Conservation (phyloP, 1,284 basidiomycete genomes). For the Hymenochaete sp. region DNA sequence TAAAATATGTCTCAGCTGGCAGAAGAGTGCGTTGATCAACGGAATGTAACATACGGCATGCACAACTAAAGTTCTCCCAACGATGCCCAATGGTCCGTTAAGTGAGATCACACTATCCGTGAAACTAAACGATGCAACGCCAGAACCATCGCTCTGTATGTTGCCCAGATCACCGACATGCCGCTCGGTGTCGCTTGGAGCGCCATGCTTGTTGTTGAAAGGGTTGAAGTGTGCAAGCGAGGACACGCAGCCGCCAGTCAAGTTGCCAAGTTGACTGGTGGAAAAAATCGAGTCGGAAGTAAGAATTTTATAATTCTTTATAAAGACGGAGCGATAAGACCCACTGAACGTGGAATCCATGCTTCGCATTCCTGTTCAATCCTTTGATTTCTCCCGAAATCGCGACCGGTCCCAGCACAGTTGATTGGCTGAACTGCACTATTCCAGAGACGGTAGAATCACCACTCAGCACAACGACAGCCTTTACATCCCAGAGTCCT, state of each 20-base stretch:
- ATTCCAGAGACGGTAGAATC: slow-evolving; percentile 52
- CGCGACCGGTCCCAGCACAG: slow-evolving; percentile 44
- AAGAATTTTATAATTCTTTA: background rate
- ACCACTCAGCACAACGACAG: slow-evolving; percentile 59
- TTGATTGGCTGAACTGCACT: slow-evolving; percentile 56
- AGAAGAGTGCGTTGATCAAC: background rate
- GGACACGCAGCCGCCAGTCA: slow-evolving; percentile 58
- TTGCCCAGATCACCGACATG: slow-evolving; percentile 79
- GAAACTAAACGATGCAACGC: slow-evolving; percentile 51
- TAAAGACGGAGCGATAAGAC: slow-evolving; percentile 23
- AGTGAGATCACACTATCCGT: slow-evolving; percentile 57
- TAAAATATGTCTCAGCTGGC: background rate
- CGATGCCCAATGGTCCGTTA: slow-evolving; percentile 59
- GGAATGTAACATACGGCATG: slow-evolving; percentile 42
- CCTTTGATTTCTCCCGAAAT: slow-evolving; percentile 55
- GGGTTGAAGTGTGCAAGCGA: slow-evolving; percentile 77
- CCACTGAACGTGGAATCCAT: slow-evolving; percentile 76
- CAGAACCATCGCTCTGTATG: slow-evolving; percentile 52
- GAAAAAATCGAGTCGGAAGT: background rate
- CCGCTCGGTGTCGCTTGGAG: slow-evolving; percentile 44
- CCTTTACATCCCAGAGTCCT: slow-evolving; percentile 31
- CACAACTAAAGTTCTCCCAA: slow-evolving; percentile 58
- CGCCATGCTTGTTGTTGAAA: slow-evolving; percentile 55
- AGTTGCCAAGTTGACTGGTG: slow-evolving; percentile 61
- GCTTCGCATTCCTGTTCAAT: slow-evolving; percentile 48